These are phyloP conservation scores for Fusarium camptoceras DNA, from an alignment of 2,329 filamentous ascomycete genomes.

Conservation along the genomic window DNA sequence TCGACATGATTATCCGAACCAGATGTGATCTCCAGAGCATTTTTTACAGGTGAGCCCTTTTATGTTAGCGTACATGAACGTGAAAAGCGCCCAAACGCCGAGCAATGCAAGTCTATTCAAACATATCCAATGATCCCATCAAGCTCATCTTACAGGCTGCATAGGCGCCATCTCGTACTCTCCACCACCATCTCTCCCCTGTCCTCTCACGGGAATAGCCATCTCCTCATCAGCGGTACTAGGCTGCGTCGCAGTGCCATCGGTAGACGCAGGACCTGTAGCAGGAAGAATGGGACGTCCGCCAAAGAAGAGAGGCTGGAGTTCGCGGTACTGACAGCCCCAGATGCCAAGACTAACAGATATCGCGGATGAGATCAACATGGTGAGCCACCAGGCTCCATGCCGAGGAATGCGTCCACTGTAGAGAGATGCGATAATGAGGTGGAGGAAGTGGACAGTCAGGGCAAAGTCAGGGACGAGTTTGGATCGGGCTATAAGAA, in stretches of 20 bases:
- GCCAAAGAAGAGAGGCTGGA: constrained; percentile 89
- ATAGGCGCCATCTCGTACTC: constrained; percentile 74
- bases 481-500: constrained; percentile 89
- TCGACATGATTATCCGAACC: neutral
- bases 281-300: constrained; percentile 60
- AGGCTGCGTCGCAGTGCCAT: constrained; percentile 33
- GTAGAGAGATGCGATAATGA: constrained; percentile 82
- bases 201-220: constrained; percentile 64
- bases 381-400: constrained; percentile 85
- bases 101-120: constrained; percentile 51
- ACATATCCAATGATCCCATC: constrained; percentile 20
- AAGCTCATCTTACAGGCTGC: constrained; percentile 39
- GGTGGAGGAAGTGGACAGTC: constrained; percentile 86
- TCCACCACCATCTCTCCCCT: constrained; percentile 65
- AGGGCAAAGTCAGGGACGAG: constrained; percentile 95
- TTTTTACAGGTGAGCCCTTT: constrained; percentile 2
- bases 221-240: constrained; percentile 58
- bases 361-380: constrained; percentile 59
- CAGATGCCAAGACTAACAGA: constrained; percentile 79
- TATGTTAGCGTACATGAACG: constrained; percentile 15
- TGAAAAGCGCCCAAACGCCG: constrained; percentile 47
- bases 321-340: constrained; percentile 90
- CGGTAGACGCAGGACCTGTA: constrained; percentile 21
- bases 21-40: neutral
- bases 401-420: constrained; percentile 80